Evolutionary conservation across 306 rosid genomes (phyloP).

Genomic region (Senna tora): DNA sequence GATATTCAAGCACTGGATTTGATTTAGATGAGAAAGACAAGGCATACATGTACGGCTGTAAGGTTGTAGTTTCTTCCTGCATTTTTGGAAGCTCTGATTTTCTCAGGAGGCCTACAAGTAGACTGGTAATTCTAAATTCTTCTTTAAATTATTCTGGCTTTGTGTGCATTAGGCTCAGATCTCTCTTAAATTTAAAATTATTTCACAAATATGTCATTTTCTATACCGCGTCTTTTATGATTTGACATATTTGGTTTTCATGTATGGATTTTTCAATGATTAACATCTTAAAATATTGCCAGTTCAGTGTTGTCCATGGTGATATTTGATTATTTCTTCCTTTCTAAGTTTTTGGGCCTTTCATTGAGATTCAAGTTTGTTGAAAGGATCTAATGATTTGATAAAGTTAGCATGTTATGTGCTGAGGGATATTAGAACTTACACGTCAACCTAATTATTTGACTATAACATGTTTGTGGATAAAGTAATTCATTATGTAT

Average conservation of each 20-base stretch:
- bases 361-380: conserved; percentile 3
- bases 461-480: conserved; percentile 17
- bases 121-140: conserved; percentile 55
- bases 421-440: conserved; percentile 26
- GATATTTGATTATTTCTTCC: conserved; percentile 20
- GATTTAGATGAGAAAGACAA: conserved; percentile 72
- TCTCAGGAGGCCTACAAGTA: conserved; percentile 87
- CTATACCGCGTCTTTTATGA: neutral
- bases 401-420: conserved; percentile 19
- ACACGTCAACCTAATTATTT: conserved; percentile 29
- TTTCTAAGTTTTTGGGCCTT: conserved; percentile 1
- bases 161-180: conserved; percentile 11
- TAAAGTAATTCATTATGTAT: conserved; percentile 4
- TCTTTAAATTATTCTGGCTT: conserved; percentile 7
- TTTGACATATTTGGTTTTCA: conserved; percentile 18
- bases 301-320: conserved; percentile 17
- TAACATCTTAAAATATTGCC: conserved; percentile 7
- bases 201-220: conserved; percentile 25
- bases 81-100: conserved; percentile 96
- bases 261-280: conserved; percentile 2
- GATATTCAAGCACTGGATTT: conserved; percentile 75
- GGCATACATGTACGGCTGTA: conserved; percentile 70
- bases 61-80: conserved; percentile 90
- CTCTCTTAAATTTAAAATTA: conserved; percentile 23
- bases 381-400: conserved; percentile 13